A percentile compares a stretch with the other conserved stretches of the same genome.
Evolutionary conservation across 306 rosid genomes (phyloP).

Genomic region (Casuarina glauca): DNA sequence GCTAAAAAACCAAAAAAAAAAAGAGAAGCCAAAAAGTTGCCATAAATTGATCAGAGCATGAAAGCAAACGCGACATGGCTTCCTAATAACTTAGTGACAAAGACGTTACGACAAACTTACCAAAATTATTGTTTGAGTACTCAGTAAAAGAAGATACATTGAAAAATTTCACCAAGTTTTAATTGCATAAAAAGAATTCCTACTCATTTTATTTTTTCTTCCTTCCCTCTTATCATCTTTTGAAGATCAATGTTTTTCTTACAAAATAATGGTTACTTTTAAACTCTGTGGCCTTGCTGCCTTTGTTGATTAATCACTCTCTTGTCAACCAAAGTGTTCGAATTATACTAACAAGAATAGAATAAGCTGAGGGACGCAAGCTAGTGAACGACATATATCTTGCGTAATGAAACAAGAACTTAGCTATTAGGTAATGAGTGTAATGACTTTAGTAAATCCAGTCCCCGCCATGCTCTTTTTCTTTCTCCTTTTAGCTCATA

Average conservation of each 20-base stretch:
- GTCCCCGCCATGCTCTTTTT: not conserved
- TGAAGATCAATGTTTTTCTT: not conserved
- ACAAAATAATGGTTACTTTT: not conserved
- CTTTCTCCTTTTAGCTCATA: not conserved
- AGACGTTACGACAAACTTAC: too few species aligned
- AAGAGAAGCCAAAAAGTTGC: too few species aligned
- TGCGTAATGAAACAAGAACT: not conserved
- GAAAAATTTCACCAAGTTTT: not conserved
- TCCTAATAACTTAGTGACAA: too few species aligned
- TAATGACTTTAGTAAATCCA: constrained; percentile 2
- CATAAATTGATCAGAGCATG: too few species aligned
- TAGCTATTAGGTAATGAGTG: constrained; percentile 12
- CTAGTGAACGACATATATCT: not conserved
- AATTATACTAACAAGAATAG: constrained; percentile 13
- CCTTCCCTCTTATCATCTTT: not conserved
- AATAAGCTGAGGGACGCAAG: constrained; percentile 12
- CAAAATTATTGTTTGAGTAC: too few species aligned
- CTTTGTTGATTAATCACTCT: not conserved
- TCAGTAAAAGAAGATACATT: not conserved
- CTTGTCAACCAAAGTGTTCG: not conserved
- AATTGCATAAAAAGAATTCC: not conserved
- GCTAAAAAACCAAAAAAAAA: too few species aligned
- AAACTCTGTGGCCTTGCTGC: not conserved
- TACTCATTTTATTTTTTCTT: not conserved
- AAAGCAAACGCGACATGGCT: too few species aligned